Evolutionary conservation across 768 basidiomycete genomes (phyloP).

Genomic region (Hypsizygus marmoreus): DNA sequence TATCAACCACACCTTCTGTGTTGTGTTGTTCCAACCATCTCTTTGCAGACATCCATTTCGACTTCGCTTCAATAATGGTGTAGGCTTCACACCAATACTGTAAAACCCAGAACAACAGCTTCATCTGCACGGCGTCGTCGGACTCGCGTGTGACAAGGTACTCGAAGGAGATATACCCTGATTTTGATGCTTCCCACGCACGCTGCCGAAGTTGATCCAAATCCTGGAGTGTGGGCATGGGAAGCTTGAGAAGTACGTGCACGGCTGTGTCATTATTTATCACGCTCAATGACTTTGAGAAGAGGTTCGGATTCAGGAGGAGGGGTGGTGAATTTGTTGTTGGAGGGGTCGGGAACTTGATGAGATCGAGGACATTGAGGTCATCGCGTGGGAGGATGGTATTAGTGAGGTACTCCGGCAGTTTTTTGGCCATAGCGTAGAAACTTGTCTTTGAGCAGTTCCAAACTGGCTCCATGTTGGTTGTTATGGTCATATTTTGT

Average conservation of each 20-base stretch:
- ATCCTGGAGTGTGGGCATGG: background rate
- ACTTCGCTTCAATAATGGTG: conserved; percentile 4
- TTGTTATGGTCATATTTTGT: no score
- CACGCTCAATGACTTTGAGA: conserved; percentile 2
- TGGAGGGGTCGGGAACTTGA: conserved; percentile 5
- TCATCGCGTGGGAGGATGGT: background rate
- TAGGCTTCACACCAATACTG: conserved; percentile 14
- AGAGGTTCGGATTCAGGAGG: background rate
- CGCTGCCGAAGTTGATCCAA: background rate
- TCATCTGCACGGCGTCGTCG: conserved; percentile 1
- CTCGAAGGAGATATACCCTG: background rate
- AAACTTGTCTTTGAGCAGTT: no score
- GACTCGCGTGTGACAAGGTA: no score
- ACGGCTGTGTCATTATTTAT: background rate
- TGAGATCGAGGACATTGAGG: conserved; percentile 5
- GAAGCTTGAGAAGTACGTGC: background rate
- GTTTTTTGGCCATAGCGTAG: no score
- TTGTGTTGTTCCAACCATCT: conserved; percentile 7
- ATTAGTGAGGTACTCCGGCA: conserved; percentile 1
- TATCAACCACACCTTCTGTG: conserved; percentile 3
- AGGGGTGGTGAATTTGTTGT: background rate
- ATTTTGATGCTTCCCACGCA: conserved; percentile 3
- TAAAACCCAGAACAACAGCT: conserved; percentile 17
- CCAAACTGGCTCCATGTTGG: no score
- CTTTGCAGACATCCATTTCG: conserved; percentile 12